Percentiles rank a stretch among this genome's conserved stretches.
Evolutionary conservation across 139 green algal species (phyloP).

Genomic region (Chlamydomonas sp.): DNA sequence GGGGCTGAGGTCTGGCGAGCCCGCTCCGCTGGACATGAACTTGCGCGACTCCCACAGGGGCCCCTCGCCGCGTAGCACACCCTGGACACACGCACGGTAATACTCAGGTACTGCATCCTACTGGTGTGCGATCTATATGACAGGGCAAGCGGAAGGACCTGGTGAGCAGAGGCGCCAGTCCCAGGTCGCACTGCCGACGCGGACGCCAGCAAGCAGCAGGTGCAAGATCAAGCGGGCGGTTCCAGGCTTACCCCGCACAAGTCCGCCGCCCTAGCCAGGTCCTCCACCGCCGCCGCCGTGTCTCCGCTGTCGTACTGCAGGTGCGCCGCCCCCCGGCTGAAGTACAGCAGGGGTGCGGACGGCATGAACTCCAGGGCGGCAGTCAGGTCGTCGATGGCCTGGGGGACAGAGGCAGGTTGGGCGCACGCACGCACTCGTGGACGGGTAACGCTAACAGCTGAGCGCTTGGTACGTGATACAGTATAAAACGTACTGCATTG

Average conservation of each 20-base stretch:
- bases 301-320: conserved; percentile 19
- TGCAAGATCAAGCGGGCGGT: too few relatives aligned
- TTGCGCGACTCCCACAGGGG: conserved; percentile 57
- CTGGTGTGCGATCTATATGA: too few relatives aligned
- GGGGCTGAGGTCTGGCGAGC: conserved; percentile 51
- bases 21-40: conserved; percentile 42
- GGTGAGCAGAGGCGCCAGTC: too few relatives aligned
- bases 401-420: neutral
- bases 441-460: too few relatives aligned
- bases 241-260: conserved; percentile 21
- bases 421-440: too few relatives aligned
- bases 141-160: too few relatives aligned
- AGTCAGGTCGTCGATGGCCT: conserved; percentile 43
- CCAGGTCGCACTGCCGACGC: too few relatives aligned
- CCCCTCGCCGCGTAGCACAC: conserved; percentile 24
- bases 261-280: conserved; percentile 18
- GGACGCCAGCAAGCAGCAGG: too few relatives aligned
- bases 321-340: conserved; percentile 25
- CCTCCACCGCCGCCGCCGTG: conserved; percentile 11
- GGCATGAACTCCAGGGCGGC: conserved; percentile 38
- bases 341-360: conserved; percentile 27
- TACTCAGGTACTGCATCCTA: neutral
- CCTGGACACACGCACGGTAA: neutral
- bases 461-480: too few relatives aligned
- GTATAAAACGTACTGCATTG: too few relatives aligned